These are phyloP conservation scores for Coccomyxa sp. DNA, from an alignment of 139 green algal species.

Conservation along the genomic window DNA sequence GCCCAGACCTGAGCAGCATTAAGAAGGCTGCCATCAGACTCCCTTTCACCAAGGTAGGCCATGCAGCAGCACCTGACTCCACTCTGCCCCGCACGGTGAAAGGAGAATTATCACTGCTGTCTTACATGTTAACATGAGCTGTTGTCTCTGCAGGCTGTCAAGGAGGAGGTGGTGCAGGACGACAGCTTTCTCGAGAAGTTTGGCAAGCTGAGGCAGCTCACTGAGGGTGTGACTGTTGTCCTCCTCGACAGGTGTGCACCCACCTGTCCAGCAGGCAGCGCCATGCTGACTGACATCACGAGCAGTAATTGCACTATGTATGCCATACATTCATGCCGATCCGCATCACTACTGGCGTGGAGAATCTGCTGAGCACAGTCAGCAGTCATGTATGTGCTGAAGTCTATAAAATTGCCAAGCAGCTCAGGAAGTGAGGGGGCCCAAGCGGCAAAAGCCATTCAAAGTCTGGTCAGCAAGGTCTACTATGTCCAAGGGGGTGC, in stretches of 20 bases:
- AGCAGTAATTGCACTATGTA: not conserved
- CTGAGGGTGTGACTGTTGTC: slow-evolving; percentile 28
- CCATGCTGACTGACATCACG: no score
- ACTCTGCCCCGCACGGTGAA: no score
- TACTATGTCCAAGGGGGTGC: slow-evolving; percentile 39
- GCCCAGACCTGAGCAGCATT: slow-evolving; percentile 34
- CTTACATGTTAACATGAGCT: not conserved
- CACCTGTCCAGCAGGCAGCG: not conserved
- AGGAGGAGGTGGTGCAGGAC: slow-evolving; percentile 13
- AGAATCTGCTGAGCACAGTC: no score
- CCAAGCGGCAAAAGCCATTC: slow-evolving; percentile 23
- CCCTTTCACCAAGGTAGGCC: slow-evolving; percentile 30
- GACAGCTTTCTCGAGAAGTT: slow-evolving; percentile 34
- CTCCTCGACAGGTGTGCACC: slow-evolving; percentile 27
- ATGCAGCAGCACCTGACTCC: no score
- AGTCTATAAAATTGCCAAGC: not conserved
- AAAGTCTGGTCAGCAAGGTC: slow-evolving; percentile 20
- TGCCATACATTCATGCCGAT: not conserved
- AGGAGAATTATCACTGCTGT: no score
- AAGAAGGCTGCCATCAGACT: slow-evolving; percentile 16
- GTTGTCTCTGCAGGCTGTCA: not conserved
- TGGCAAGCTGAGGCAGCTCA: slow-evolving; percentile 21
- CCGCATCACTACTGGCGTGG: not conserved
- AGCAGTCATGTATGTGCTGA: not conserved
- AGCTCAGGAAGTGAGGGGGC: slow-evolving; percentile 20